These are phyloP conservation scores for Pisolithus thermaeus DNA, from an alignment of 1,284 basidiomycete species.

Conservation along the genomic window DNA sequence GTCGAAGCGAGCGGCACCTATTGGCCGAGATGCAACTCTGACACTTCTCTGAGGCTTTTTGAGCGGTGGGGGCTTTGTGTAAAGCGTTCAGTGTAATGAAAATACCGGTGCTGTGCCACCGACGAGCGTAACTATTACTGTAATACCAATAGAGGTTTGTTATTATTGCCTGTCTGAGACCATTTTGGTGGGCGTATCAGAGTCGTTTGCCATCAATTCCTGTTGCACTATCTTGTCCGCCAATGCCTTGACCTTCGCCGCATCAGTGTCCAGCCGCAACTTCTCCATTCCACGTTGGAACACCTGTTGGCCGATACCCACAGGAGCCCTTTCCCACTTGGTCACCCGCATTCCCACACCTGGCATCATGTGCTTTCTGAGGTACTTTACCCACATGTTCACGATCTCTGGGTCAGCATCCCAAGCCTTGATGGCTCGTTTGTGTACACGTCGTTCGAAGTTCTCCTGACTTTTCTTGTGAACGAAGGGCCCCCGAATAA, in stretches of 20 bases:
- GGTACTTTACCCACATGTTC: slow-evolving; percentile 78
- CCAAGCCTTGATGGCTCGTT: slow-evolving; percentile 85
- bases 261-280: slow-evolving; percentile 19
- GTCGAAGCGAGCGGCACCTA: neutral
- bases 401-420: slow-evolving; percentile 82
- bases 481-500: slow-evolving; percentile 81
- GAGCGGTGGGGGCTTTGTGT: neutral
- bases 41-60: no score
- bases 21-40: neutral
- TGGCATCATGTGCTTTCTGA: slow-evolving; percentile 72
- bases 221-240: slow-evolving; percentile 28
- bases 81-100: neutral
- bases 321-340: slow-evolving; percentile 67
- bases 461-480: slow-evolving; percentile 97
- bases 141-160: neutral
- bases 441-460: slow-evolving; percentile 83
- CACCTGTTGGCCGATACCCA: slow-evolving; percentile 55
- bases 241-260: slow-evolving; percentile 34
- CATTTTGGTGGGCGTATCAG: neutral
- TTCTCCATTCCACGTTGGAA: slow-evolving; percentile 33
- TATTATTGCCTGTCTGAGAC: neutral
- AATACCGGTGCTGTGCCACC: no score
- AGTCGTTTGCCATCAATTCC: slow-evolving; percentile 16
- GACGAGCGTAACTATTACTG: no score
- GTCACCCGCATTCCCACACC: slow-evolving; percentile 86